These are phyloP conservation scores for Tulasnella sp. DNA, from an alignment of 768 basidiomycete genomes.

Conservation along the genomic window DNA sequence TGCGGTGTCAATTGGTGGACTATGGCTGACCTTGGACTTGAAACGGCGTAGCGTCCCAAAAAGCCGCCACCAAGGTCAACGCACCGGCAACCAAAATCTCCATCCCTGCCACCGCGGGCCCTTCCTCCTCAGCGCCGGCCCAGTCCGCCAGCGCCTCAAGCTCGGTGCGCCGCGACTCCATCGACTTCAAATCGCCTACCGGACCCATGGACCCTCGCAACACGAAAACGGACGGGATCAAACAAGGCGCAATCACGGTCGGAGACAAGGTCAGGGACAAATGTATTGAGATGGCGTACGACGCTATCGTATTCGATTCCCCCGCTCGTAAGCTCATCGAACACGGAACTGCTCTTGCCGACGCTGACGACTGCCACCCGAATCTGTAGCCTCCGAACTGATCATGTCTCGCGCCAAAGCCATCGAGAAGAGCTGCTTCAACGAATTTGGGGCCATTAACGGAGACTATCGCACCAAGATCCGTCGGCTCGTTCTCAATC, in stretches of 20 bases:
- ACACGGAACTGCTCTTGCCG: background rate
- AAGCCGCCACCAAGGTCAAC: background rate
- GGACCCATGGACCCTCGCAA: constrained; percentile 35
- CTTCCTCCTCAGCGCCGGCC: constrained; percentile 18
- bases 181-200: constrained; percentile 13
- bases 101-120: constrained; percentile 8
- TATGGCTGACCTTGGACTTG: constrained; percentile 11
- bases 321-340: constrained; percentile 58
- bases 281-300: constrained; percentile 83
- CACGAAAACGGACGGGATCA: constrained; percentile 61
- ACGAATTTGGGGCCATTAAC: constrained; percentile 33
- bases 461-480: constrained; percentile 64
- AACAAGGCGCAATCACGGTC: constrained; percentile 33
- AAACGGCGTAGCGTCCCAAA: constrained; percentile 22
- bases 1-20: constrained; percentile 31
- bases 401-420: constrained; percentile 53
- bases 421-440: constrained; percentile 57
- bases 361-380: background rate
- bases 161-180: background rate
- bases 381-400: constrained; percentile 52
- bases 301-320: constrained; percentile 79
- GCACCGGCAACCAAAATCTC: background rate
- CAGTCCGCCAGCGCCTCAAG: background rate
- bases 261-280: constrained; percentile 75
- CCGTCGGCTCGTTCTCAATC: constrained; percentile 78